Evolutionary conservation across 202 grass and related monocot genomes (phyloP).

Genomic region (Eragrostis tef): DNA sequence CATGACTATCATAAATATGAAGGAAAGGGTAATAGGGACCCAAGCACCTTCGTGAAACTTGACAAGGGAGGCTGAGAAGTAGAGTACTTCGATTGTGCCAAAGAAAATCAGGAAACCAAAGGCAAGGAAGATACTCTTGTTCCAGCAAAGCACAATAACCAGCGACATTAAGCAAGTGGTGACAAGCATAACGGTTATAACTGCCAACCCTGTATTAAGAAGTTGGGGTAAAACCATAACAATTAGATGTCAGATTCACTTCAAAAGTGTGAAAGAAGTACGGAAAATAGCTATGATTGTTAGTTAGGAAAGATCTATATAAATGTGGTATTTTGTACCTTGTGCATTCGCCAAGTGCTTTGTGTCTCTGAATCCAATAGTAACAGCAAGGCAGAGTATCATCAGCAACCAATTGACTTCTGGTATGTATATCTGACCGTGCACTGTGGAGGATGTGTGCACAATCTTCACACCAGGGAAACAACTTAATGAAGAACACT

Average conservation of each 20-base stretch:
- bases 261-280: conserved; percentile 21
- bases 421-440: conserved; percentile 97
- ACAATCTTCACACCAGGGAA: conserved; percentile 94
- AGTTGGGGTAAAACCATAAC: background rate
- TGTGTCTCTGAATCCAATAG: conserved; percentile 87
- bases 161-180: conserved; percentile 97
- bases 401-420: conserved; percentile 98
- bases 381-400: conserved; percentile 90
- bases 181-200: conserved; percentile 97
- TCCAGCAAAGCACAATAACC: conserved; percentile 93
- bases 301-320: conserved; percentile 1
- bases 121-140: conserved; percentile 74
- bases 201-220: conserved; percentile 70
- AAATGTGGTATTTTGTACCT: conserved; percentile 56
- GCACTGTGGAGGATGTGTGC: conserved; percentile 86
- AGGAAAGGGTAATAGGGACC: conserved; percentile 79
- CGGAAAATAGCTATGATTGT: background rate
- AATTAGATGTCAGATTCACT: conserved; percentile 4
- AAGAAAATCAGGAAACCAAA: conserved; percentile 80
- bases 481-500: conserved; percentile 83
- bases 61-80: conserved; percentile 89
- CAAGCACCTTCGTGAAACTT: conserved; percentile 97
- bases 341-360: conserved; percentile 88
- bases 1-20: conserved; percentile 87
- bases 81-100: conserved; percentile 77